A percentile compares a stretch with the other conserved stretches of the same genome.
These are phyloP conservation scores for Entelexis paramagnoliae DNA, from an alignment of 1,139 yeast species.

Conservation along the genomic window DNA sequence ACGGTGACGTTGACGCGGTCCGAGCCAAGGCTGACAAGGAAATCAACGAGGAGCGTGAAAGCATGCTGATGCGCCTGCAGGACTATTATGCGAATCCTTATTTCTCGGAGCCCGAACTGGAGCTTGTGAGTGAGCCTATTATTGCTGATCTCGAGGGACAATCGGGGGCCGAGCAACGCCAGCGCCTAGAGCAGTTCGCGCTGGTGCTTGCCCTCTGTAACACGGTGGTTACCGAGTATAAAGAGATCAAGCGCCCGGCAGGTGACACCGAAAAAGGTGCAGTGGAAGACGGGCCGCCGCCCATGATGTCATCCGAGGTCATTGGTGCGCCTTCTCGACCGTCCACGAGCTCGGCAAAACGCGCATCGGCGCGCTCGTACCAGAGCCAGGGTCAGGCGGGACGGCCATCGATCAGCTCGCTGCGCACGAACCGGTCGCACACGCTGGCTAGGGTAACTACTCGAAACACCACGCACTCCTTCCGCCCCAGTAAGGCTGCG, in stretches of 20 bases:
- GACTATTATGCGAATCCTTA: constrained; percentile 46
- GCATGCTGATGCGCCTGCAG: constrained; percentile 34
- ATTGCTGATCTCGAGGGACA: constrained; percentile 33
- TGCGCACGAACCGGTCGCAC: constrained; percentile 3
- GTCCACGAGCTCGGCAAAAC: background rate
- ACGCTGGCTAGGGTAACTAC: background rate
- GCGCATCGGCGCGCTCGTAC: background rate
- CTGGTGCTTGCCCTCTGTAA: constrained; percentile 82
- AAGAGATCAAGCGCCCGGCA: background rate
- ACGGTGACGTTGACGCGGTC: constrained; percentile 54
- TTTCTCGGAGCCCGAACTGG: constrained; percentile 40
- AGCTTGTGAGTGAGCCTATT: constrained; percentile 49
- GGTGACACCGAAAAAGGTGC: background rate
- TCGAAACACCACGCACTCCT: background rate
- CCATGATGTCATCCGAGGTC: constrained; percentile 10
- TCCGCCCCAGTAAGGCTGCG: constrained; percentile 9
- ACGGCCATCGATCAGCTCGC: constrained; percentile 16
- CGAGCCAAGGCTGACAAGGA: constrained; percentile 31
- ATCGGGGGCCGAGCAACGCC: constrained; percentile 46
- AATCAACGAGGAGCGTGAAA: constrained; percentile 39
- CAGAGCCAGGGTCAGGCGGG: constrained; percentile 6
- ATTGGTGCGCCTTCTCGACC: constrained; percentile 9
- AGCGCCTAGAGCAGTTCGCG: constrained; percentile 54
- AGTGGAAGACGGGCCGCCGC: background rate
- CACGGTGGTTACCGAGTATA: constrained; percentile 66